Conservation (phyloP, 805 yeast genomes). For the Jamesozyma gamospora region DNA sequence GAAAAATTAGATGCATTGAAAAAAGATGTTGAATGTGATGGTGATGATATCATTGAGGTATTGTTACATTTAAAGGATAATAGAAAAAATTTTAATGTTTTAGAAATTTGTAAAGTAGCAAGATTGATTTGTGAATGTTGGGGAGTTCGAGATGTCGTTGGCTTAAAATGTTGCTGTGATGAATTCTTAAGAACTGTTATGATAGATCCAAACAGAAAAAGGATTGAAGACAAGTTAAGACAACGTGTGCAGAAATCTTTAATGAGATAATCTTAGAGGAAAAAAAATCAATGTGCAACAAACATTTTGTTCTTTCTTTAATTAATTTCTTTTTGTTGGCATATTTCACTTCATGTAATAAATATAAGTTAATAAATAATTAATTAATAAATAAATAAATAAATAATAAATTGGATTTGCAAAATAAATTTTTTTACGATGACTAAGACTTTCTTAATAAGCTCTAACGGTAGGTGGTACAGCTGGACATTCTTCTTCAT, state of each 20-base stretch:
- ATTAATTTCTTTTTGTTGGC: background rate
- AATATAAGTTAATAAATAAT: background rate
- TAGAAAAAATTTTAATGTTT: slow-evolving; percentile 8
- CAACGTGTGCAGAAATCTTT: slow-evolving; percentile 15
- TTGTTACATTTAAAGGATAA: slow-evolving; percentile 17
- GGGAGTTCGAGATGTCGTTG: slow-evolving; percentile 12
- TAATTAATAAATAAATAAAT: slow-evolving; percentile 5
- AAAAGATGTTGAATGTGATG: slow-evolving; percentile 14
- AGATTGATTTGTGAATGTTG: slow-evolving; percentile 23
- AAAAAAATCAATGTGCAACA: no score
- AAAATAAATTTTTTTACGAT: background rate
- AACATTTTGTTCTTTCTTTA: no score
- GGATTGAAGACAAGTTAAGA: slow-evolving; percentile 21
- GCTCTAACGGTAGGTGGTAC: slow-evolving; percentile 97
- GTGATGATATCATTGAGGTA: slow-evolving; percentile 23
- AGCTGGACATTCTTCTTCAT: slow-evolving; percentile 84
- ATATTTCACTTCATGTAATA: background rate
- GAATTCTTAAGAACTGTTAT: slow-evolving; percentile 11
- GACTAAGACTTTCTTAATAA: slow-evolving; percentile 57
- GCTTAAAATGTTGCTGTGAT: slow-evolving; percentile 16
- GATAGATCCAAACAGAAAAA: slow-evolving; percentile 18
- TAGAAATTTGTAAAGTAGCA: slow-evolving; percentile 19
- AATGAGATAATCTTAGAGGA: no score
- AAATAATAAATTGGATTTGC: background rate
- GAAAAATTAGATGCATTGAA: slow-evolving; percentile 10